phyloP scores from a whole-genome alignment of 2,329 filamentous ascomycete genomes.

The Arthrocladium fulminans region DNA sequence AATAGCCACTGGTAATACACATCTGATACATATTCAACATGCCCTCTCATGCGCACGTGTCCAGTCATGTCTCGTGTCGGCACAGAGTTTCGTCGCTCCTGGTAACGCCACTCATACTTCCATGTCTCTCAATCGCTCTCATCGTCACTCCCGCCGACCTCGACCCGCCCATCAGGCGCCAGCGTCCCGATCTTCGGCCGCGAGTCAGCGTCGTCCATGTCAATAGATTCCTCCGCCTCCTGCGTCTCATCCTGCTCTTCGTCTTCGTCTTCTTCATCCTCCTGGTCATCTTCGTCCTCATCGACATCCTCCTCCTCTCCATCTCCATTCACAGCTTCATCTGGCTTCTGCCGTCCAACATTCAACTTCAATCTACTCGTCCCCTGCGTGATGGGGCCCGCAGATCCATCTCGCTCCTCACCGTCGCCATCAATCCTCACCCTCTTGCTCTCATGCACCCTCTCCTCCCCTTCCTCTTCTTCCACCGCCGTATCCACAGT shows the following conservation, averaged over 20 bases:
- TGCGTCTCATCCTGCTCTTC: slow-evolving; percentile 14
- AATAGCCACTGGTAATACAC: not conserved
- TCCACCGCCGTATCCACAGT: slow-evolving; percentile 37
- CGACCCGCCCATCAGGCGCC: slow-evolving; percentile 18
- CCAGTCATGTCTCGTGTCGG: no score
- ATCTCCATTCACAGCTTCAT: slow-evolving; percentile 18
- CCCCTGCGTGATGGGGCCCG: not conserved
- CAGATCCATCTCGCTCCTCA: slow-evolving; percentile 16
- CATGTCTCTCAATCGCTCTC: slow-evolving; percentile 7
- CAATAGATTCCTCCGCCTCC: slow-evolving; percentile 18
- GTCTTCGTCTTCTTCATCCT: slow-evolving; percentile 24
- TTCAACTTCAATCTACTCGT: slow-evolving; percentile 17
- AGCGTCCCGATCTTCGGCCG: slow-evolving; percentile 8
- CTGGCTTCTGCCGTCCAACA: slow-evolving; percentile 22
- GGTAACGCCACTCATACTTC: no score
- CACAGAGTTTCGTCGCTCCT: no score
- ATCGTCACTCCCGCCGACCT: slow-evolving; percentile 19
- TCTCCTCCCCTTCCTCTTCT: slow-evolving; percentile 35
- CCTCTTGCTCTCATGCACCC: slow-evolving; percentile 15
- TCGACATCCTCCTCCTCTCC: slow-evolving; percentile 20
- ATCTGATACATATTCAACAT: no score
- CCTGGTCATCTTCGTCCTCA: slow-evolving; percentile 20
- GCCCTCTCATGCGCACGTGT: no score
- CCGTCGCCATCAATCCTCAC: slow-evolving; percentile 9
- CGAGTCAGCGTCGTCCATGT: slow-evolving; percentile 16